Evolutionary conservation across 768 basidiomycete genomes (phyloP), one percentile per base, ranked within the genome.

Genomic region (Mycena epipterygia): DNA sequence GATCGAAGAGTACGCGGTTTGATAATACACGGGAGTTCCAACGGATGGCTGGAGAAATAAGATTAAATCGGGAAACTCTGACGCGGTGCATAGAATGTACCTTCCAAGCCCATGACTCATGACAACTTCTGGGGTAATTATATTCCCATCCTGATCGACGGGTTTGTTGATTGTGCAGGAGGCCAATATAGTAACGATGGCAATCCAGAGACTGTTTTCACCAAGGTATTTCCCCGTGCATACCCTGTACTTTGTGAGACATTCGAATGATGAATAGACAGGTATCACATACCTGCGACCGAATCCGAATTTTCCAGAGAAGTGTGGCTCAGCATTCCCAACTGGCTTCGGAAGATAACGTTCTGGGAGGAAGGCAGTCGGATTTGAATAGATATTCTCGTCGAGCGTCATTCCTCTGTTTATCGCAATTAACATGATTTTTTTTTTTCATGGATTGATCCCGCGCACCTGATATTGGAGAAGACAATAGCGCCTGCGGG

Each of bases 341-440:
- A 13, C 76, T 74, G 74, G 74, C 35, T 64, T 62, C 5, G 76
- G 73, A 16, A 79, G 60, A 63, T 75, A 80, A 8, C 80, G 76
- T 21, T 70, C 70, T 11, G 80, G 80, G 33, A 78, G 70, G 56
- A 79, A 81, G 9, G 49, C 73, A 16, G n/a, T 61, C 14, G 79
- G 77, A 25, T 80, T 55, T 9, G 29, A 48, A 62, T 81, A 81
- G 0, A 76, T 67, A 21, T 64, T 73, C 42, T 76, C 71, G 46
- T 80, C 77, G 33, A 73, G 73, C 19, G 74, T 67, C 73, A 81
- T 79, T 5, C 73, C 78, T 44, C 79, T 81, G 39, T 9, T n/a
- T n/a, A n/a, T n/a, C n/a, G n/a, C n/a, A n/a, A n/a, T n/a, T n/a
- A n/a, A n/a, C n/a, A n/a, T n/a, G n/a, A n/a, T n/a, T n/a, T n/a